phyloP scores from a whole-genome alignment of 805 yeast genomes.

The Wickerhamiella sergipiensis region DNA sequence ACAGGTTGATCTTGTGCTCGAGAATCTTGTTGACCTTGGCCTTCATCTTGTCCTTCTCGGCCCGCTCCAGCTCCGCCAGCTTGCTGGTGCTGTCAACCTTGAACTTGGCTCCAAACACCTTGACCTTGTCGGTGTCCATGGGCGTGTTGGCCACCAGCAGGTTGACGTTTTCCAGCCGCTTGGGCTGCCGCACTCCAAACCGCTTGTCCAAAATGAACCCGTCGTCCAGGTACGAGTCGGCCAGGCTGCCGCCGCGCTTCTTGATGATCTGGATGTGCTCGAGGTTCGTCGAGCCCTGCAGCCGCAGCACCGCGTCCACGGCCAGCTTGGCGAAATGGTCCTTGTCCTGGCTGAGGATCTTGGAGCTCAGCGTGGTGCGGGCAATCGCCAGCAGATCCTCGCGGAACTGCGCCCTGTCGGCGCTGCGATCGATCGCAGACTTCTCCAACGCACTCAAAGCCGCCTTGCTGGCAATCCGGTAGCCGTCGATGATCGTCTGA shows the following conservation, averaged over 20 bases:
- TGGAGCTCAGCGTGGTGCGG: slow-evolving; percentile 84
- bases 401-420: slow-evolving; percentile 45
- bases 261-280: slow-evolving; percentile 89
- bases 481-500: slow-evolving; percentile 94
- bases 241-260: slow-evolving; percentile 81
- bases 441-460: slow-evolving; percentile 70
- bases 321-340: slow-evolving; percentile 80
- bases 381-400: slow-evolving; percentile 77
- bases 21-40: slow-evolving; percentile 77
- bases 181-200: slow-evolving; percentile 92
- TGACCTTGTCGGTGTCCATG: slow-evolving; percentile 89
- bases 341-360: slow-evolving; percentile 89
- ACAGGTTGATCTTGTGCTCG: slow-evolving; percentile 74
- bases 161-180: slow-evolving; percentile 64
- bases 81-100: slow-evolving; percentile 91
- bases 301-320: slow-evolving; percentile 82
- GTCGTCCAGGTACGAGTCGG: slow-evolving; percentile 89
- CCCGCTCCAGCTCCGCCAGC: slow-evolving; percentile 84
- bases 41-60: slow-evolving; percentile 90
- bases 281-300: slow-evolving; percentile 75
- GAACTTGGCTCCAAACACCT: slow-evolving; percentile 94
- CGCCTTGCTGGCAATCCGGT: slow-evolving; percentile 73
- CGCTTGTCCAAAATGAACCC: slow-evolving; percentile 86
- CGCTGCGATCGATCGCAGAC: slow-evolving; percentile 61
- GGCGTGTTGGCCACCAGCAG: slow-evolving; percentile 91